These are phyloP conservation scores for Penicillium capsulatum DNA, from an alignment of 2,329 filamentous ascomycete genomes.

Conservation along the genomic window DNA sequence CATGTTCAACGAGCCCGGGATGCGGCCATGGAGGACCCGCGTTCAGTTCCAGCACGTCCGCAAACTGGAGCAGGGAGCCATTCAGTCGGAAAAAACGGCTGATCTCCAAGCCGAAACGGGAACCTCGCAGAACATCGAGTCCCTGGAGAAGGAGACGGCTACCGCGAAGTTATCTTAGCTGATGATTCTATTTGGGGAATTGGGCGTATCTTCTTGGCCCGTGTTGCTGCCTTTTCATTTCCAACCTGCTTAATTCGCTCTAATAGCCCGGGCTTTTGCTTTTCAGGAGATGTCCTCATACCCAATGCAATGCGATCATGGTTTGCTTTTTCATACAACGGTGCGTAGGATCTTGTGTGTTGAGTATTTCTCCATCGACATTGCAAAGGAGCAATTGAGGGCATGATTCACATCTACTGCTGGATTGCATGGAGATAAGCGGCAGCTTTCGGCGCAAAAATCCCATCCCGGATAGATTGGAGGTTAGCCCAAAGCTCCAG, in stretches of 20 bases:
- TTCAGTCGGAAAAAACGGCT: conserved; percentile 12
- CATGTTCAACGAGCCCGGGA: conserved; percentile 53
- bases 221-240: no score
- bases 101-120: conserved; percentile 14
- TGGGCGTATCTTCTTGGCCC: no score
- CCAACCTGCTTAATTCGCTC: no score
- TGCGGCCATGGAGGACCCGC: conserved; percentile 17
- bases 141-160: conserved; percentile 6
- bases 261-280: no score
- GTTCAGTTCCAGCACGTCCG: conserved; percentile 19
- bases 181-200: no score
- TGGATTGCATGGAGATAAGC: conserved; percentile 21
- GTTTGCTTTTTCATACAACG: no score
- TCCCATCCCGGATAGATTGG: conserved; percentile 26
- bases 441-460: conserved; percentile 23
- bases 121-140: background rate
- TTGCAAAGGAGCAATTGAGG: no score
- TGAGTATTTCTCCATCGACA: no score
- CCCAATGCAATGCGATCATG: no score
- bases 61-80: conserved; percentile 13
- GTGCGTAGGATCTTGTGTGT: no score
- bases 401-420: background rate
- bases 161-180: no score
- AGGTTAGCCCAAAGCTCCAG: conserved; percentile 36
- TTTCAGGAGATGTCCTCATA: no score